Conservation (phyloP, 257 asterid genomes). For the Scutellaria galericulata region DNA sequence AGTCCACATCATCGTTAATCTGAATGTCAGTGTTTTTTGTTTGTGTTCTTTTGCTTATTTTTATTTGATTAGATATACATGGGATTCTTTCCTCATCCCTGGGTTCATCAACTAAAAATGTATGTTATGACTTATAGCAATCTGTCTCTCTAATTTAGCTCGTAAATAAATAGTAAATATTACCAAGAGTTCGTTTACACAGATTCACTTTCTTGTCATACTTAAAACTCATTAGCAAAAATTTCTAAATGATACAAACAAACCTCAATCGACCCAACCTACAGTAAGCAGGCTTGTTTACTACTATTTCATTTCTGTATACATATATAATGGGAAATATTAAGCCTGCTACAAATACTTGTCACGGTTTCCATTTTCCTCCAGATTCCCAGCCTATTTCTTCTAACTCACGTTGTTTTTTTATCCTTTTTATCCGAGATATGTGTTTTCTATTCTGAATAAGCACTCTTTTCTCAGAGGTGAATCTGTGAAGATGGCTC, state of each 20-base stretch:
- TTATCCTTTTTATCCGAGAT: conserved; percentile 20
- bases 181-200: too few species aligned
- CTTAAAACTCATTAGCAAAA: not conserved
- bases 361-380: too few species aligned
- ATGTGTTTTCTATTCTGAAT: conserved; percentile 58
- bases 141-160: too few species aligned
- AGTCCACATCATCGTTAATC: too few species aligned
- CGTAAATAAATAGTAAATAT: too few species aligned
- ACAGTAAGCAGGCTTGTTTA: not conserved
- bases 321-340: not conserved
- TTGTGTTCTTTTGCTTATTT: too few species aligned
- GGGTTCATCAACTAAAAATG: too few species aligned
- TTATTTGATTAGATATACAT: too few species aligned
- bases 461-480: conserved; percentile 89
- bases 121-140: too few species aligned
- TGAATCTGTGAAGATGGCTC: conserved; percentile 91
- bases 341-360: not conserved
- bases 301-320: not conserved
- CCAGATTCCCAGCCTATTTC: not conserved
- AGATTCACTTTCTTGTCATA: not conserved
- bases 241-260: not conserved
- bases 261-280: not conserved
- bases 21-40: too few species aligned
- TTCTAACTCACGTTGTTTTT: not conserved
- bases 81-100: too few species aligned